Conservation (phyloP, 2,329 filamentous ascomycete genomes). For the Cladosporium phlei region DNA sequence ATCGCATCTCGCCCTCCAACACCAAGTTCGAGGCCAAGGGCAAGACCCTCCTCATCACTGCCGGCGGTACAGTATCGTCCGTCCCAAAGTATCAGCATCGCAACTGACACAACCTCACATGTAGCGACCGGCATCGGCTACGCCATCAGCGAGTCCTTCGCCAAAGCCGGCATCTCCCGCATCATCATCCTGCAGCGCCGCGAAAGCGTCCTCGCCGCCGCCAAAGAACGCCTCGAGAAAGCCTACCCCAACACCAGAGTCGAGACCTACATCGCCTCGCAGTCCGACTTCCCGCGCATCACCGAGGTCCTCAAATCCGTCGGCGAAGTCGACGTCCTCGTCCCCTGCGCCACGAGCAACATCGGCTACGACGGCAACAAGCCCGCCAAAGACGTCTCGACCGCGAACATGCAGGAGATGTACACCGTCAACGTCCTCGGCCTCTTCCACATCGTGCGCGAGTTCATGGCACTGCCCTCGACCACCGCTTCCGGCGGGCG, state of each 20-base stretch:
- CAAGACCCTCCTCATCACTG: constrained; percentile 26
- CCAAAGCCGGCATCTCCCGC: constrained; percentile 19
- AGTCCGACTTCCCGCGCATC: constrained; percentile 20
- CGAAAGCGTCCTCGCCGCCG: constrained; percentile 32
- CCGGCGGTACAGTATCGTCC: constrained; percentile 12
- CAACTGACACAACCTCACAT: neutral
- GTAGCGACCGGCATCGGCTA: constrained; percentile 23
- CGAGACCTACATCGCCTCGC: constrained; percentile 30
- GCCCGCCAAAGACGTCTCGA: constrained; percentile 27
- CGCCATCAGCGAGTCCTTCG: constrained; percentile 22
- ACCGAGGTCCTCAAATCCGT: constrained; percentile 30
- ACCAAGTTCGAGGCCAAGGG: constrained; percentile 21
- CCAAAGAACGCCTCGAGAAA: constrained; percentile 34
- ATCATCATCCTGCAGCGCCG: constrained; percentile 24
- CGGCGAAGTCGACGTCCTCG: constrained; percentile 38
- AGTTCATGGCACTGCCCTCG: constrained; percentile 34
- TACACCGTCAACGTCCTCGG: constrained; percentile 34
- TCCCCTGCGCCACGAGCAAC: constrained; percentile 35
- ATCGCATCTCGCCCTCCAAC: constrained; percentile 19
- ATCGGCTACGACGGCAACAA: constrained; percentile 24
- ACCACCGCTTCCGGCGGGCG: constrained; percentile 24
- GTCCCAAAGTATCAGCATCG: neutral
- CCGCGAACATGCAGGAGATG: constrained; percentile 32
- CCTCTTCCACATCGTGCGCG: constrained; percentile 31
- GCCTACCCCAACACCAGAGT: constrained; percentile 31